Percentiles rank a stretch among this genome's conserved stretches.
Conservation (phyloP, 164 flowering plant genomes). For the Berberis thunbergii region DNA sequence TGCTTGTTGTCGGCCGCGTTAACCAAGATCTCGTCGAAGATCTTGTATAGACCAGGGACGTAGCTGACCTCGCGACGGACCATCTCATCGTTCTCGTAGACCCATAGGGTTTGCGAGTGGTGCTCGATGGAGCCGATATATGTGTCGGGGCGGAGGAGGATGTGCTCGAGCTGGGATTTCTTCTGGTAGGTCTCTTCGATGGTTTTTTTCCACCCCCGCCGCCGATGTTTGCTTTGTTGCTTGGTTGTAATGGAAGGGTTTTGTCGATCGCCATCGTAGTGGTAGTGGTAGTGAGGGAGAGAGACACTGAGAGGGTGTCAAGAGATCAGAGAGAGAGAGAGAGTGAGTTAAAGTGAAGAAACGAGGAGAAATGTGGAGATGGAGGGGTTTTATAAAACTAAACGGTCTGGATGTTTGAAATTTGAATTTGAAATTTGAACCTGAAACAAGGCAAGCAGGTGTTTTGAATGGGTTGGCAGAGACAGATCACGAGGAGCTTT, state of each 20-base stretch:
- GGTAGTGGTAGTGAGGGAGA: neutral
- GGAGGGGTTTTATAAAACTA: neutral
- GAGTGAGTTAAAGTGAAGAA: neutral
- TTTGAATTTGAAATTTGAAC: neutral
- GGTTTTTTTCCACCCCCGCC: constrained; percentile 26
- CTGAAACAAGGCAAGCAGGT: neutral
- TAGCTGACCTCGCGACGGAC: constrained; percentile 47
- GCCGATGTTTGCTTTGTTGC: constrained; percentile 44
- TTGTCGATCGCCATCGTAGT: constrained; percentile 27
- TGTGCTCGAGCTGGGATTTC: constrained; percentile 93
- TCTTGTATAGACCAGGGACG: constrained; percentile 96
- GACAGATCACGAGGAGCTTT: too few relatives aligned
- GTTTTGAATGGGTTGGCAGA: too few relatives aligned
- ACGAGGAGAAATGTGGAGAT: neutral
- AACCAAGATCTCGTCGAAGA: constrained; percentile 90
- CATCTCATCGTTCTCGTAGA: constrained; percentile 52
- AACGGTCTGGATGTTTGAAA: constrained; percentile 10
- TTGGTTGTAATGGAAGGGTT: constrained; percentile 45
- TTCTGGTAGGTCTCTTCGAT: constrained; percentile 96
- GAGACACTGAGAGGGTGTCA: constrained; percentile 40
- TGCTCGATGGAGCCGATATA: constrained; percentile 90
- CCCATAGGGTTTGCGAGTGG: constrained; percentile 80
- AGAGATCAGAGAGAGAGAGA: constrained; percentile 3
- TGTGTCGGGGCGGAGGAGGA: constrained; percentile 95
- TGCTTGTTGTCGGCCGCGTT: constrained; percentile 99